Percentiles rank a stretch among this genome's conserved stretches.
Conservation (phyloP, 2,329 filamentous ascomycete species). For the Ceratocystis papillata region DNA sequence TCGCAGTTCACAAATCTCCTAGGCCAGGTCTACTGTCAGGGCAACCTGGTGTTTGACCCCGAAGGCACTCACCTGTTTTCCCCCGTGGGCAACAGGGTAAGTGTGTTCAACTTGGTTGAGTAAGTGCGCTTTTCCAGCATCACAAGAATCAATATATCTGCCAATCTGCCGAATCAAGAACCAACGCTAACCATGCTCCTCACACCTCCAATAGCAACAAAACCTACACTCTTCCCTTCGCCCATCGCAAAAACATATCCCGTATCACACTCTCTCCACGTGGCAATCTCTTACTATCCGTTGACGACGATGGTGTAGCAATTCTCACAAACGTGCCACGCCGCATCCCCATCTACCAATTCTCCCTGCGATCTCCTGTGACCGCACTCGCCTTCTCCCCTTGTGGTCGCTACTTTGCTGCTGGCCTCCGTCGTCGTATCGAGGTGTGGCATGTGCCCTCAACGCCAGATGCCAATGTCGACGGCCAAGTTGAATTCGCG, state of each 20-base stretch:
- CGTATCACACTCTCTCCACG: constrained; percentile 78
- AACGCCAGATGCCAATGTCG: constrained; percentile 65
- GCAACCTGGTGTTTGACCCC: constrained; percentile 90
- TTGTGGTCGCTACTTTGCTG: constrained; percentile 81
- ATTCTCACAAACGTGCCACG: constrained; percentile 86
- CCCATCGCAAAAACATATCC: constrained; percentile 87
- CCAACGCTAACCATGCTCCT: constrained; percentile 1
- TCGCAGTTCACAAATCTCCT: constrained; percentile 93
- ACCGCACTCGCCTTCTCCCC: constrained; percentile 83
- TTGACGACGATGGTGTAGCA: constrained; percentile 89
- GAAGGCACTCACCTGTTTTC: constrained; percentile 94
- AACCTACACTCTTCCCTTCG: constrained; percentile 75
- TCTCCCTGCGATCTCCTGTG: constrained; percentile 79
- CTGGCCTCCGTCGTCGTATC: constrained; percentile 73
- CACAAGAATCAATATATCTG: too few relatives aligned
- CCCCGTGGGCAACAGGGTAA: constrained; percentile 89
- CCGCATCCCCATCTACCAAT: constrained; percentile 80
- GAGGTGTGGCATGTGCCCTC: constrained; percentile 96
- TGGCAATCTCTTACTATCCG: constrained; percentile 81
- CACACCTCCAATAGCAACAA: constrained; percentile 52
- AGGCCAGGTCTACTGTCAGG: constrained; percentile 95
- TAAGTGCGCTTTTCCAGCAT: constrained; percentile 35
- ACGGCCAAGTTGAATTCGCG: constrained; percentile 84
- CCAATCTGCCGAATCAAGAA: too few relatives aligned
- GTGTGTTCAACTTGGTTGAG: constrained; percentile 94